phyloP scores from a whole-genome alignment of 2,329 filamentous ascomycete genomes.

The Fusarium tupiense region DNA sequence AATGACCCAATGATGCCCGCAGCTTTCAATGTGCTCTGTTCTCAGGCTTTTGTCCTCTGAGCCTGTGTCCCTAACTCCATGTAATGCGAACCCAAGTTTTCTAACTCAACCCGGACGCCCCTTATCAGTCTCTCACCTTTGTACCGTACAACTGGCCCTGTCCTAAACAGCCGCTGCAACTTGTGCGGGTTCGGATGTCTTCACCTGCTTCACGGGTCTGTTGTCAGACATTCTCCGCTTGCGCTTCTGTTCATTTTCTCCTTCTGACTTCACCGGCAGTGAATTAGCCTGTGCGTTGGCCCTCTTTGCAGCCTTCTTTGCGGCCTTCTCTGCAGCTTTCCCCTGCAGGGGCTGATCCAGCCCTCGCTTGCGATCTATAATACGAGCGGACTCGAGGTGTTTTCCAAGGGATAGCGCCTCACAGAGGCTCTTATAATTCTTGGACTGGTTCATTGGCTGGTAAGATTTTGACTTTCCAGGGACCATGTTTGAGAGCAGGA shows the following conservation, averaged over 20 bases:
- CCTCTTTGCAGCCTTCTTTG: slow-evolving; percentile 48
- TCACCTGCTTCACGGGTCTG: slow-evolving; percentile 34
- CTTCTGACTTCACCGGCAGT: slow-evolving; percentile 53
- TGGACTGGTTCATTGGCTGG: slow-evolving; percentile 69
- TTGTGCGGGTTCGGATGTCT: slow-evolving; percentile 37
- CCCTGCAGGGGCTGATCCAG: slow-evolving; percentile 61
- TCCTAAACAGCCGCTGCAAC: slow-evolving; percentile 33
- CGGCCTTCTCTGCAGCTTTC: slow-evolving; percentile 50
- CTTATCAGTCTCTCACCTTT: background rate
- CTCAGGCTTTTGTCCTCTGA: slow-evolving; percentile 2
- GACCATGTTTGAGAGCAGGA: slow-evolving; percentile 83
- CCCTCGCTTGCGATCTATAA: slow-evolving; percentile 71
- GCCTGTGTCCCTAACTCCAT: slow-evolving; percentile 32
- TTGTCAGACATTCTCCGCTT: slow-evolving; percentile 52
- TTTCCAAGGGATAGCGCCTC: slow-evolving; percentile 71
- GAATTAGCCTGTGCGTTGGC: slow-evolving; percentile 57
- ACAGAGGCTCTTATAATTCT: slow-evolving; percentile 77
- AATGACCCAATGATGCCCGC: background rate
- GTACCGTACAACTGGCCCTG: background rate
- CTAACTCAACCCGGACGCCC: slow-evolving; percentile 10
- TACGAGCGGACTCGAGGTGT: slow-evolving; percentile 69
- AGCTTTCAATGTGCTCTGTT: background rate
- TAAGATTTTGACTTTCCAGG: slow-evolving; percentile 78
- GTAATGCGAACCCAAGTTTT: slow-evolving; percentile 26
- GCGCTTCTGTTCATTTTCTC: slow-evolving; percentile 45